A percentile compares a stretch with the other conserved stretches of the same genome.
phyloP scores from a whole-genome alignment of 2,329 filamentous ascomycete genomes.

The Aureobasidium sp. region DNA sequence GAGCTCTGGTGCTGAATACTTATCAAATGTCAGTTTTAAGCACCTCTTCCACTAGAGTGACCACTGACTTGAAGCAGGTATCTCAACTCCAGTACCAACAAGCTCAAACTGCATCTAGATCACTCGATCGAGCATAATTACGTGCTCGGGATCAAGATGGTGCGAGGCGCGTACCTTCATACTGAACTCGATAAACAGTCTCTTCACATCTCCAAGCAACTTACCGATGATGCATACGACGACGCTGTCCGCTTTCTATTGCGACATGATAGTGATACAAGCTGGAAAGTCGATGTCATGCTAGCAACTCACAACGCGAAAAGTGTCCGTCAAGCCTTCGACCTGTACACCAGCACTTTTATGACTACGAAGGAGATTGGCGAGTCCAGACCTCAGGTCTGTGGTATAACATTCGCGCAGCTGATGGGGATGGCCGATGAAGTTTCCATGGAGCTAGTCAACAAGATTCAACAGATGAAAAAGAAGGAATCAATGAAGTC shows the following conservation, averaged over 20 bases:
- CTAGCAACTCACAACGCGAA: not conserved
- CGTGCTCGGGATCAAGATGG: not conserved
- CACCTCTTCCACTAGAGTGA: not conserved
- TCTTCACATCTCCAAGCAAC: not conserved
- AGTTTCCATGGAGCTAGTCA: not conserved
- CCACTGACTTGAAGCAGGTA: not conserved
- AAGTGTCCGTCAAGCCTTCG: not conserved
- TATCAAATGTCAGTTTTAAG: not conserved
- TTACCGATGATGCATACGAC: not conserved
- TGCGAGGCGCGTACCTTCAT: not conserved
- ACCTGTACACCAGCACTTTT: not conserved
- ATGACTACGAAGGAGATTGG: slow-evolving; percentile 26
- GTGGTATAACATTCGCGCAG: not conserved
- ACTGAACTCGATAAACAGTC: not conserved
- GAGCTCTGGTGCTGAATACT: slow-evolving; percentile 4
- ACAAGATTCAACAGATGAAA: not conserved
- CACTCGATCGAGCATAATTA: not conserved
- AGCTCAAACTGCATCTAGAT: not conserved
- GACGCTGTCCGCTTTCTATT: not conserved
- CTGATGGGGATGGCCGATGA: slow-evolving; percentile 7
- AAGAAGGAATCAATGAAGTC: not conserved
- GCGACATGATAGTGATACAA: not conserved
- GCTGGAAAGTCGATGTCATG: not conserved
- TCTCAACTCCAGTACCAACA: not conserved
- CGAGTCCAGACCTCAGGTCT: slow-evolving; percentile 33